phyloP scores from a whole-genome alignment of 495 filamentous ascomycete species.

The Penicillium verhagenii region DNA sequence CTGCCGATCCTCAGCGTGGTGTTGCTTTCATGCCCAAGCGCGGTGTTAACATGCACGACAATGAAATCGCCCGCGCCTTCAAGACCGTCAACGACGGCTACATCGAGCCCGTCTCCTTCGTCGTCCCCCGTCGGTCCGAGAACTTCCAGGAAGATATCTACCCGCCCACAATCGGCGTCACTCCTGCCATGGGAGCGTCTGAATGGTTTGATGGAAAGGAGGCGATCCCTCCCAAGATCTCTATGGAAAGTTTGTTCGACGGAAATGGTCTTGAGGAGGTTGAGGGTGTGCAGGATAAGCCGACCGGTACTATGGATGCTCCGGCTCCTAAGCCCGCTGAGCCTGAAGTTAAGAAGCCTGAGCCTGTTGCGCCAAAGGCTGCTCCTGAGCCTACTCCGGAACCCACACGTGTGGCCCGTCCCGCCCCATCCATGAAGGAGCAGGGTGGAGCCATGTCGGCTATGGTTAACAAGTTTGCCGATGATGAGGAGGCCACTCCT shows the following conservation, averaged over 20 bases:
- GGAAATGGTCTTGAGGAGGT: slow-evolving; percentile 75
- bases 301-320: slow-evolving; percentile 41
- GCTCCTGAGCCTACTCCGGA: slow-evolving; percentile 18
- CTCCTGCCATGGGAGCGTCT: slow-evolving; percentile 71
- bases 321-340: slow-evolving; percentile 46
- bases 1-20: slow-evolving; percentile 87
- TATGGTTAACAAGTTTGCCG: slow-evolving; percentile 81
- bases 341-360: slow-evolving; percentile 50
- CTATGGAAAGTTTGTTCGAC: slow-evolving; percentile 87
- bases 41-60: slow-evolving; percentile 93
- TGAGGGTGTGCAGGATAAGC: slow-evolving; percentile 63
- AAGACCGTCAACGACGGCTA: slow-evolving; percentile 94
- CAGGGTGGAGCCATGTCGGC: slow-evolving; percentile 81
- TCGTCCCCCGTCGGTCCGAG: slow-evolving; percentile 92
- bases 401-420: slow-evolving; percentile 46
- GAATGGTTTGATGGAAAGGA: slow-evolving; percentile 89
- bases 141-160: slow-evolving; percentile 97
- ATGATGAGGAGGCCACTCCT: slow-evolving; percentile 59
- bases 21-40: slow-evolving; percentile 94
- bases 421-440: slow-evolving; percentile 70
- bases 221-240: slow-evolving; percentile 82
- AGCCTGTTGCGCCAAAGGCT: slow-evolving; percentile 30
- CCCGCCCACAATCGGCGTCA: slow-evolving; percentile 73
- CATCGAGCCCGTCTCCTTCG: slow-evolving; percentile 96
- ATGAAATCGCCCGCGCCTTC: slow-evolving; percentile 92